A percentile compares a stretch with the other conserved stretches of the same genome.
These are phyloP conservation scores for Umbelopsis sp. DNA, from an alignment of 371 early-diverging fungal genomes.

Conservation along the genomic window DNA sequence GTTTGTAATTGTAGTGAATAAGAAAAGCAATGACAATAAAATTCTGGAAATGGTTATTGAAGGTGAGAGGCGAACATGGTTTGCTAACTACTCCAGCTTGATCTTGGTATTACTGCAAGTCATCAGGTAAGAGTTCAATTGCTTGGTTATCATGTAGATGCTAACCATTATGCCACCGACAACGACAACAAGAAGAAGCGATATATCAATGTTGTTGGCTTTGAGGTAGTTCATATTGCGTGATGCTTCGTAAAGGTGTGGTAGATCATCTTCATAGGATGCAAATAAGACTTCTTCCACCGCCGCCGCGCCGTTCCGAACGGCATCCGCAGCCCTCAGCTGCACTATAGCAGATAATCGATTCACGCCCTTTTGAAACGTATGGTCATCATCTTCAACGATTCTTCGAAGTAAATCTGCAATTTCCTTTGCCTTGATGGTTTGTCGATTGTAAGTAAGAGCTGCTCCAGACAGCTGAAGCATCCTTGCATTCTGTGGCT, in stretches of 20 bases:
- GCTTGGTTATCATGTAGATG: no score
- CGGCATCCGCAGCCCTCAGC: constrained; percentile 9
- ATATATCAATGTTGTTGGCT: constrained; percentile 31
- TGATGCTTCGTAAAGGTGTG: constrained; percentile 26
- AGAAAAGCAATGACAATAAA: no score
- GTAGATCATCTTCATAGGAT: constrained; percentile 20
- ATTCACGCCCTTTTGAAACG: constrained; percentile 13
- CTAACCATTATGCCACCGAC: background rate
- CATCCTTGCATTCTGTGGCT: constrained; percentile 27
- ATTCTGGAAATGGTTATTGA: no score
- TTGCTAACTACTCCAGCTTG: no score
- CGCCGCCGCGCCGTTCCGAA: constrained; percentile 28
- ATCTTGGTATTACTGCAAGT: no score
- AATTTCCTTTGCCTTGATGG: background rate
- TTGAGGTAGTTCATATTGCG: constrained; percentile 34
- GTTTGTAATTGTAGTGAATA: no score
- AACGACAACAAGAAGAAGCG: constrained; percentile 2
- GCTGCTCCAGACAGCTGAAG: constrained; percentile 14
- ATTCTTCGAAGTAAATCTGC: background rate
- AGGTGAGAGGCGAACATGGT: no score
- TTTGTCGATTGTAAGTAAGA: constrained; percentile 12
- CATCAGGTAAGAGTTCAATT: no score
- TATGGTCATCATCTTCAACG: constrained; percentile 17
- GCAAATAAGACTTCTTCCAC: constrained; percentile 38
- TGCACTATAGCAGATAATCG: constrained; percentile 32